Base-by-base conservation (phyloP, 768 basidiomycete genomes). In the Boletus bicolor region DNA sequence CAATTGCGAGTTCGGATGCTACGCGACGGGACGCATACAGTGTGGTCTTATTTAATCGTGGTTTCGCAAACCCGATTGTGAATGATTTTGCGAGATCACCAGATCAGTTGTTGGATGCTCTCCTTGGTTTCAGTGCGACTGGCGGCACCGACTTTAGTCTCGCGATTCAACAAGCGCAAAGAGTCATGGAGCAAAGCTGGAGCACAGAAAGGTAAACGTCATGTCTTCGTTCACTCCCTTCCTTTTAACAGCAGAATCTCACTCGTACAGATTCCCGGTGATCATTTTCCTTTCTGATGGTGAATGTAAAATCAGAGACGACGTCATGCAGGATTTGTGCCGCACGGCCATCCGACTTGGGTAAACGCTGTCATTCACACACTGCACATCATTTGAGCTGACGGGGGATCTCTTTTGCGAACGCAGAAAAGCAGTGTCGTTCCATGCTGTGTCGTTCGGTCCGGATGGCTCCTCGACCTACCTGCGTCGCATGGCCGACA, bases 401-500 rank as follows among this genome's bases (percentile, higher is more conserved):
- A 59, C 24, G 14, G 1, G 17, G 2, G 4, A 24, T 49, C 17
- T 42, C 24, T 4, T 30, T 43, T 21, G 21, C 4, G 0, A 43
- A 34, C 3, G 15, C 42, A 85, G 84, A 10, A 80, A 81, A 69
- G 68, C 82, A 0, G 68, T 83, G 1, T 82, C 83, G 0, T 80
- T 85, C 61, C 84, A 85, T 44, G 64, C 83, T 0, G 79, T 86
- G n/a, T 76, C 79, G 0, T 85, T 86, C 41, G 84, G 82, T 5
- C 68, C 69, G 1, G 60, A 69, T 12, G 37, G 10, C 32, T 62
- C 42, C 8, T 62, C 57, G 42, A 42, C 7, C 5, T 57, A 60
- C 43, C 67, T 86, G 24, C 73, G 73, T 26, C 70, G 76, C 17
- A 85, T 85, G 84, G 74, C 76, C 1, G 65, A 76, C 5, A 74